Evolutionary conservation across 192 early-diverging fungal species (phyloP).

Genomic region (Coemansia sp.): DNA sequence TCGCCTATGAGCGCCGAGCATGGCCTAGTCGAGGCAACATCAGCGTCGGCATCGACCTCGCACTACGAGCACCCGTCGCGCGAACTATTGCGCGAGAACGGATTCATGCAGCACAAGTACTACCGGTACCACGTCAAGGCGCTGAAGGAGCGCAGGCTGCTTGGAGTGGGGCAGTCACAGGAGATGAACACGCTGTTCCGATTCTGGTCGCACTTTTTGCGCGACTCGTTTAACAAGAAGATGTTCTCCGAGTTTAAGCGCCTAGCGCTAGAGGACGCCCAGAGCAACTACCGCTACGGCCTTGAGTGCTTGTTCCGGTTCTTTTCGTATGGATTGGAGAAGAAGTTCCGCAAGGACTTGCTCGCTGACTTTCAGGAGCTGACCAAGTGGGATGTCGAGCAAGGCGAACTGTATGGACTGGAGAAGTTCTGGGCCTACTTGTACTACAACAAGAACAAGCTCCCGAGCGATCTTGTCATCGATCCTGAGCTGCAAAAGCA

Average conservation of each 20-base stretch:
- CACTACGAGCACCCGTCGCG: conserved; percentile 84
- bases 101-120: conserved; percentile 98
- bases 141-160: conserved; percentile 86
- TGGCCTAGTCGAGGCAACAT: background rate
- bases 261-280: conserved; percentile 86
- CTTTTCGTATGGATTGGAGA: conserved; percentile 94
- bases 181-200: conserved; percentile 98
- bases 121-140: conserved; percentile 93
- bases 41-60: background rate
- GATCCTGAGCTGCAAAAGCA: conserved; percentile 56
- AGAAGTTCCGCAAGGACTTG: conserved; percentile 79
- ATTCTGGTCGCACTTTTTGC: conserved; percentile 98
- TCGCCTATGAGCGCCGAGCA: conserved; percentile 8
- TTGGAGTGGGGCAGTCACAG: conserved; percentile 85
- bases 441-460: conserved; percentile 85
- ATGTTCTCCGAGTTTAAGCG: conserved; percentile 95
- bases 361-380: conserved; percentile 88
- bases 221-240: conserved; percentile 91
- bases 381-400: conserved; percentile 72
- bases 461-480: conserved; percentile 60
- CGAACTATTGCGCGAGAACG: conserved; percentile 92
- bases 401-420: conserved; percentile 80
- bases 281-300: conserved; percentile 88
- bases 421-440: conserved; percentile 98
- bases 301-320: conserved; percentile 97